Conservation (phyloP, 441 rosid species). For the Pelargonium fulgidum region DNA sequence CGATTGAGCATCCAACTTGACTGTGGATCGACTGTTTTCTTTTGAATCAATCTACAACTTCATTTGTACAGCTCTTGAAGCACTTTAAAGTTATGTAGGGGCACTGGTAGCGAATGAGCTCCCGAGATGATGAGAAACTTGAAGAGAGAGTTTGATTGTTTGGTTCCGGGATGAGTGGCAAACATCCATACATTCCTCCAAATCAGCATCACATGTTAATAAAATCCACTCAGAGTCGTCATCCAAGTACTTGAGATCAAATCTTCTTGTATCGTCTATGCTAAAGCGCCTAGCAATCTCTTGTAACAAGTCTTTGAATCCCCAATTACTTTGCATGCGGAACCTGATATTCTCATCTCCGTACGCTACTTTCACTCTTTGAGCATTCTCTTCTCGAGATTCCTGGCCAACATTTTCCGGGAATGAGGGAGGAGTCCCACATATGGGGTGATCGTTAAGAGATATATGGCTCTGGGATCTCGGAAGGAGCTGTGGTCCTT, state of each 20-base stretch:
- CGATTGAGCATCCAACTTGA: too few relatives aligned
- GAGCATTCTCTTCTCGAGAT: conserved; percentile 36
- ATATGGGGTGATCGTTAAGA: conserved; percentile 28
- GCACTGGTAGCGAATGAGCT: conserved; percentile 36
- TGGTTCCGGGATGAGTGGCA: conserved; percentile 40
- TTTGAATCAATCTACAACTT: too few relatives aligned
- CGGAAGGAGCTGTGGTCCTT: conserved; percentile 28
- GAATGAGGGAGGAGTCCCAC: conserved; percentile 31
- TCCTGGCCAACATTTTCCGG: conserved; percentile 14
- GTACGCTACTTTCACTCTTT: conserved; percentile 53
- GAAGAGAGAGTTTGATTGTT: conserved; percentile 56
- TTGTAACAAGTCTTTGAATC: conserved; percentile 39
- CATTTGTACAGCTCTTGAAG: too few relatives aligned
- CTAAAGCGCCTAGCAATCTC: conserved; percentile 67
- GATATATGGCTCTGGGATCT: conserved; percentile 43
- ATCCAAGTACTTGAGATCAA: conserved; percentile 75
- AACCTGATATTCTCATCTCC: conserved; percentile 64
- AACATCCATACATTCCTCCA: conserved; percentile 70
- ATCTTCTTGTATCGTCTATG: conserved; percentile 46
- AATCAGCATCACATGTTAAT: conserved; percentile 77
- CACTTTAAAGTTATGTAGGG: conserved; percentile 9
- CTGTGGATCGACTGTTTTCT: too few relatives aligned
- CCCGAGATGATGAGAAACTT: conserved; percentile 41
- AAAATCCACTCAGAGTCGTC: conserved; percentile 91
- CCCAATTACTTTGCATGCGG: conserved; percentile 46